phyloP scores from a whole-genome alignment of 2,329 filamentous ascomycete species.

The Fusarium hainanense region DNA sequence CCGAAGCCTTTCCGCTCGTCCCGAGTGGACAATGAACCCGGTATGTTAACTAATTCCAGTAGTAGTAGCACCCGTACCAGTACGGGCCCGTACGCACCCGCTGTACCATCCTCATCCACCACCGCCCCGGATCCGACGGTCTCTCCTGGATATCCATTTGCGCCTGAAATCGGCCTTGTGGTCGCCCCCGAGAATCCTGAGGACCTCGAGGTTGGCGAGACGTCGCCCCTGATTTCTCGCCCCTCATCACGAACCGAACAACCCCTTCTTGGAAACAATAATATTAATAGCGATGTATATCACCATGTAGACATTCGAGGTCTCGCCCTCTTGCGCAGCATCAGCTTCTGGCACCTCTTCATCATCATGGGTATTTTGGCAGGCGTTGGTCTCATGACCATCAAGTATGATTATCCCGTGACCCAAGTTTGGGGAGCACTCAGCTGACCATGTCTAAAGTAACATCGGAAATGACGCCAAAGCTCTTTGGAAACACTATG shows the following conservation, averaged over 20 bases:
- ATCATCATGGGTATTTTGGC: constrained; percentile 88
- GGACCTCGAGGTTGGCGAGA: constrained; percentile 72
- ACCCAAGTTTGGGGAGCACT: background rate
- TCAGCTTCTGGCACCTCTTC: constrained; percentile 94
- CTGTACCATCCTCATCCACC: constrained; percentile 34
- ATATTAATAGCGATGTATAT: constrained; percentile 78
- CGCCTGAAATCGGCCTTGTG: constrained; percentile 46
- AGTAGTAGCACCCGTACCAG: constrained; percentile 49
- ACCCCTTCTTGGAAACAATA: constrained; percentile 66
- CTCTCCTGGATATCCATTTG: constrained; percentile 43
- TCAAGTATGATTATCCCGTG: constrained; percentile 75
- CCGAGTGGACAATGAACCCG: constrained; percentile 65
- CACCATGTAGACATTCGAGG: constrained; percentile 93
- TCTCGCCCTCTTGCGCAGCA: constrained; percentile 73
- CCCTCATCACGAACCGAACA: constrained; percentile 64
- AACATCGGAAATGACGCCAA: constrained; percentile 94
- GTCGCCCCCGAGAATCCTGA: constrained; percentile 41
- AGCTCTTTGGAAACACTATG: constrained; percentile 88
- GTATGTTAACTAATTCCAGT: constrained; percentile 65
- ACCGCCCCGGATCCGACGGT: constrained; percentile 35
- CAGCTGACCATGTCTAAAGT: constrained; percentile 58
- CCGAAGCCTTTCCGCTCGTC: constrained; percentile 52
- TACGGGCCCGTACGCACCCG: constrained; percentile 36
- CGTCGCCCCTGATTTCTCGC: constrained; percentile 80
- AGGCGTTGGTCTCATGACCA: constrained; percentile 96